These are phyloP conservation scores for Phytophthora citrophthora DNA, from an alignment of 352 stramenopile genomes.

Conservation along the genomic window DNA sequence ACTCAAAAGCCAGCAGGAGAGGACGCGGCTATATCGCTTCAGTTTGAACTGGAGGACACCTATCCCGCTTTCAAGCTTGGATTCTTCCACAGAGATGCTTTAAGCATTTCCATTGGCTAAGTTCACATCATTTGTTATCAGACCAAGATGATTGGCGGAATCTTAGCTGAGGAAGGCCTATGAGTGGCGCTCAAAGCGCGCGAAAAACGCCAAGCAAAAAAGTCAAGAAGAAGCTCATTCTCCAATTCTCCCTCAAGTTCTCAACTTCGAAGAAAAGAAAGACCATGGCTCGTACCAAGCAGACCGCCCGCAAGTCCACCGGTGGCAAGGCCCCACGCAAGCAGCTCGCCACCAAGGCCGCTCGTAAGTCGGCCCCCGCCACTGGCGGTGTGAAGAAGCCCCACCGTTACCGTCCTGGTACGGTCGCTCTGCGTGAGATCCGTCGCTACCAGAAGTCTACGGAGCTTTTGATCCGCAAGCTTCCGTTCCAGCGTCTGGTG, in stretches of 20 bases:
- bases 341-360: conserved; percentile 93
- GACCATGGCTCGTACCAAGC: conserved; percentile 95
- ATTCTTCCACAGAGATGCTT: not conserved
- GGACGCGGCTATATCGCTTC: conserved; percentile 10
- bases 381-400: conserved; percentile 94
- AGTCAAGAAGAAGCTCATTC: conserved; percentile 35
- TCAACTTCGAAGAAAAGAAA: conserved; percentile 32
- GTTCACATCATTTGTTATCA: conserved; percentile 1
- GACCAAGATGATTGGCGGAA: conserved; percentile 35
- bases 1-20: not conserved
- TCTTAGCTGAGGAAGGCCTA: not conserved
- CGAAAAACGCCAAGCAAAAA: conserved; percentile 4
- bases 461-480: conserved; percentile 96
- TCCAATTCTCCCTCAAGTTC: conserved; percentile 31
- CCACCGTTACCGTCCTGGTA: conserved; percentile 81
- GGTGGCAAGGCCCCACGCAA: conserved; percentile 94
- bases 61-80: conserved; percentile 8
- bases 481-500: conserved; percentile 96
- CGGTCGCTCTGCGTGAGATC: conserved; percentile 95
- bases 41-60: conserved; percentile 25
- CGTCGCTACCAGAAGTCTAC: conserved; percentile 96
- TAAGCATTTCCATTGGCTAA: conserved; percentile 17
- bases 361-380: conserved; percentile 91
- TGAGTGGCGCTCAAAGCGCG: conserved; percentile 15
- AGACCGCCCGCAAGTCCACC: conserved; percentile 95